Evolutionary conservation across 352 stramenopile genomes (phyloP).

Genomic region (Aphanomyces cochlioides): DNA sequence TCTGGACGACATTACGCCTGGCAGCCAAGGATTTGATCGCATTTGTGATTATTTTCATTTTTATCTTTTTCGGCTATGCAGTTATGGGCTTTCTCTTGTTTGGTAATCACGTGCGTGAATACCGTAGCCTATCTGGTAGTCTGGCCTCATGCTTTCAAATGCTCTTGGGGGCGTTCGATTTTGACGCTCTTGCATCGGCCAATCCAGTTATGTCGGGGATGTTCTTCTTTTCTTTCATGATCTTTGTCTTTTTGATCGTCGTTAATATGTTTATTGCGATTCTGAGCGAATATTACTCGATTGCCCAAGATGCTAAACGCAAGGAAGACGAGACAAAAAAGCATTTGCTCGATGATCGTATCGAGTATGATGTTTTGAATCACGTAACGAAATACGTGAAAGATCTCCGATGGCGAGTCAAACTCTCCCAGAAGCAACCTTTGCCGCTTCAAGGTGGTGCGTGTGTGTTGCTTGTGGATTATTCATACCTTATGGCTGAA

Average conservation of each 20-base stretch:
- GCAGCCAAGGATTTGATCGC: conserved; percentile 66
- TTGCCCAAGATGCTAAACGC: conserved; percentile 67
- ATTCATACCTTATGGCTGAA: conserved; percentile 67
- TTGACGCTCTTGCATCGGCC: conserved; percentile 57
- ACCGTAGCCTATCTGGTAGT: conserved; percentile 65
- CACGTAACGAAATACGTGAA: conserved; percentile 60
- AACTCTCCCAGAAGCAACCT: conserved; percentile 50
- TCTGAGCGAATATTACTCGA: conserved; percentile 79
- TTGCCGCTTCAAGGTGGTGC: conserved; percentile 56
- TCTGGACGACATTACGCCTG: conserved; percentile 76
- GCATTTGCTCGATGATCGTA: conserved; percentile 40
- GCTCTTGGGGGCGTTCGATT: conserved; percentile 74
- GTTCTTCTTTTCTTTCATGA: conserved; percentile 84
- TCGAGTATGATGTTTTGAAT: conserved; percentile 75
- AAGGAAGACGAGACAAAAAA: conserved; percentile 49
- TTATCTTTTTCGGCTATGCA: conserved; percentile 70
- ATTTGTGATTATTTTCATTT: conserved; percentile 78
- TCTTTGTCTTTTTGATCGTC: conserved; percentile 74
- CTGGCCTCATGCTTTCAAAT: conserved; percentile 81
- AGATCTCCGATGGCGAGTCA: conserved; percentile 53
- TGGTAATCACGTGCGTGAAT: conserved; percentile 55
- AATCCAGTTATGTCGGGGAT: conserved; percentile 70
- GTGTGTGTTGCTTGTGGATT: conserved; percentile 67
- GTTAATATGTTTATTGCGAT: conserved; percentile 86
- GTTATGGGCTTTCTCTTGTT: conserved; percentile 79